Percentiles rank a stretch among this genome's conserved stretches.
Evolutionary conservation across 441 rosid genomes (phyloP).

Genomic region (Eugenia klotzschiana): DNA sequence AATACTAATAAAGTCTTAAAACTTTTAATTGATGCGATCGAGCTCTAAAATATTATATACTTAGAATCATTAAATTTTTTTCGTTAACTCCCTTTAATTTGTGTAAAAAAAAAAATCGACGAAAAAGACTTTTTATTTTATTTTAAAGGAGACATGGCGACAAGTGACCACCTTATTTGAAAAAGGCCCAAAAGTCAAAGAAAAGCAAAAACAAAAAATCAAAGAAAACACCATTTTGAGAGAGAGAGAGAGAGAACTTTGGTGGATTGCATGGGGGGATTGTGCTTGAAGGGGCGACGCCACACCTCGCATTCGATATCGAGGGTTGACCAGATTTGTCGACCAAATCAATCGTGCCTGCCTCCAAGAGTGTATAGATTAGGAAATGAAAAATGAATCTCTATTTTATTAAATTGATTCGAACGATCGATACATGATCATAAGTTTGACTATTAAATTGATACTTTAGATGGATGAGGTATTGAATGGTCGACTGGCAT

Average conservation of each 20-base stretch:
- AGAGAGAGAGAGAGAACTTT: too few species aligned
- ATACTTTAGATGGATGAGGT: not conserved
- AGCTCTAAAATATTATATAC: not conserved
- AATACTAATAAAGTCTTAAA: not conserved
- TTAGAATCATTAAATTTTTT: not conserved
- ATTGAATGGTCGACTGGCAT: not conserved
- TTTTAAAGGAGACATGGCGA: not conserved
- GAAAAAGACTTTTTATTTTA: not conserved
- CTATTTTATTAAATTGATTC: not conserved
- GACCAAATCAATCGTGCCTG: not conserved
- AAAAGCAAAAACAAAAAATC: not conserved
- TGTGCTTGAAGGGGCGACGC: too few species aligned
- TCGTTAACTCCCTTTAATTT: not conserved
- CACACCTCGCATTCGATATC: too few species aligned
- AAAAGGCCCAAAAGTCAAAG: not conserved
- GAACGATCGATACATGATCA: not conserved
- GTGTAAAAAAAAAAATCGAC: not conserved
- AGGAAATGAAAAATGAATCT: not conserved
- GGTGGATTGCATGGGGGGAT: too few species aligned
- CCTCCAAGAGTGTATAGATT: not conserved
- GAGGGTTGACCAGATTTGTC: too few species aligned
- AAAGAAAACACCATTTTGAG: not conserved
- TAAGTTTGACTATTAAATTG: not conserved
- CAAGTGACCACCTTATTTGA: not conserved
- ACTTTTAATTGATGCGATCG: not conserved